Evolutionary conservation across 495 filamentous ascomycete genomes (phyloP), one percentile per base, ranked within the genome.

Genomic region (Podospora sp.): DNA sequence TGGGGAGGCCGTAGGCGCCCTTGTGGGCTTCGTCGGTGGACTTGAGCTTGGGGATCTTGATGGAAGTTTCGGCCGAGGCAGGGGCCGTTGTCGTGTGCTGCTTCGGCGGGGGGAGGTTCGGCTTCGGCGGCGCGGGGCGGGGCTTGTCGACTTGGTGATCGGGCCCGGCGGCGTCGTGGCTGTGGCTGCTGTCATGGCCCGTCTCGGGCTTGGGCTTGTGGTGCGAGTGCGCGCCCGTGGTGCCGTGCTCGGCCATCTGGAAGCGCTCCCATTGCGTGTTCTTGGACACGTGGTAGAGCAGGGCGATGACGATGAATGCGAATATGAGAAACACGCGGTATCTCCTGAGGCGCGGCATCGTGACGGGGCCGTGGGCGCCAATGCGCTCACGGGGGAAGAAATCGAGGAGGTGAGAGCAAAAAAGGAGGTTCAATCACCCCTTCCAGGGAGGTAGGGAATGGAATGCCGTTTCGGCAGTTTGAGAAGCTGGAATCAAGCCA

Each of bases 261-360:
- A 75, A 73, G 24, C 75, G 64, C 27, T 83, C 80, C 79, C 81
- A 83, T 73, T 80, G 73, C 69, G 75, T 84, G 65, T 78, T 85
- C 72, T 72, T 76, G 69, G 73, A 80, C 60, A 91, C 89, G 73
- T 92, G 87, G 69, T 92, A 85, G 22, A 94, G 76, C 18, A 88
- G 78, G 52, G 93, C 77, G 29, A 89, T 77, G 59, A 89, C 77
- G 57, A 91, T 75, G 60, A 87, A 83, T 56, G 91, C 88, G 73
- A 91, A 89, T 69, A 91, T 78, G 57, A 93, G 73, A 67, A 92
- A 89, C 57, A 89, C 81, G 62, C 92, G 88, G 72, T 92, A 94
- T 78, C 92, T 85, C 60, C 92, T 89, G 69, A 91, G 77, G 49
- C 91, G 90, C 65, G 91, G 80, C 92, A 95, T 94, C 58, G 70